phyloP scores from a whole-genome alignment of 345 rosid genomes.

The Euclidium syriacum region DNA sequence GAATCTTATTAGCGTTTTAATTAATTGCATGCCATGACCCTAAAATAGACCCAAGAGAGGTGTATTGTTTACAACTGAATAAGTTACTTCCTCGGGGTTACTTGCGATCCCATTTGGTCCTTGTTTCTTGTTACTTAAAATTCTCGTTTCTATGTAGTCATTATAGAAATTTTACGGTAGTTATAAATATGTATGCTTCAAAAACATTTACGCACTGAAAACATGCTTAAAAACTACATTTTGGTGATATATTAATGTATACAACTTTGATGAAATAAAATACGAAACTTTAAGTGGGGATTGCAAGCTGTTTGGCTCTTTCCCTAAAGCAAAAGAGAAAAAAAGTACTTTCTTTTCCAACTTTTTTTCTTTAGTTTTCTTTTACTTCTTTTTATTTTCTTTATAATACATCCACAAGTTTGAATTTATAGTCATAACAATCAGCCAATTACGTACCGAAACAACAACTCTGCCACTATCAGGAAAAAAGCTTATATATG shows the following conservation, averaged over 20 bases:
- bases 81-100: neutral
- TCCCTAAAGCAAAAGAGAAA: constrained; percentile 27
- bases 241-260: neutral
- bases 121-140: neutral
- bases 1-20: constrained; percentile 22
- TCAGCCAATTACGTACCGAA: constrained; percentile 18
- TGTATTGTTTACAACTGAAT: too few relatives aligned
- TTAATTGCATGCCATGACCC: constrained; percentile 4
- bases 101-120: neutral
- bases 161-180: neutral
- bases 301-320: constrained; percentile 30
- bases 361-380: constrained; percentile 10
- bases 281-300: constrained; percentile 20
- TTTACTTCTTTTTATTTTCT: neutral
- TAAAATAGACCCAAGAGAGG: neutral
- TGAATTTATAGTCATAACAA: constrained; percentile 25
- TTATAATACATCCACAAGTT: constrained; percentile 5
- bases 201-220: neutral
- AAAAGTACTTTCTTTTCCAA: constrained; percentile 20
- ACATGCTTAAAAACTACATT: neutral
- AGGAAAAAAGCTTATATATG: constrained; percentile 16
- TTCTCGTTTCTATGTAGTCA: neutral
- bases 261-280: constrained; percentile 2
- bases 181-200: neutral
- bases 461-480: constrained; percentile 35